phyloP scores from a whole-genome alignment of 306 rosid species.

The Inga laurina region DNA sequence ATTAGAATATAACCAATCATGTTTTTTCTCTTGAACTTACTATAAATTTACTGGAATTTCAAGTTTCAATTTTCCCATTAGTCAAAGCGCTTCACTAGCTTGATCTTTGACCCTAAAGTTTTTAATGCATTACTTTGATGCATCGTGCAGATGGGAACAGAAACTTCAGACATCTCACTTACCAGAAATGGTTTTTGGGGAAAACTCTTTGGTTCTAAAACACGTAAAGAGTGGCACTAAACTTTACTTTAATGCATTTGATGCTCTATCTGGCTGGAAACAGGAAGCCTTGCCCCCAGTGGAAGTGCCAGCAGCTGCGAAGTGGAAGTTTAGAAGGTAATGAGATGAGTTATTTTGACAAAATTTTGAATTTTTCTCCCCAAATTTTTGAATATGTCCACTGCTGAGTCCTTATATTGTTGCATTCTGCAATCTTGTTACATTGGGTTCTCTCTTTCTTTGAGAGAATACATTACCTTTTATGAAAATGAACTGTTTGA shows the following conservation, averaged over 20 bases:
- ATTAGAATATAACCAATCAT: not conserved
- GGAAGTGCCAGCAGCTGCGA: constrained; percentile 96
- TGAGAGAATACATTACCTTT: not conserved
- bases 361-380: not conserved
- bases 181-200: constrained; percentile 99
- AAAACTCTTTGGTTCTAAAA: constrained; percentile 65
- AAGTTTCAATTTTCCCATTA: not conserved
- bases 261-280: constrained; percentile 93
- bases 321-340: constrained; percentile 94
- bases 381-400: not conserved
- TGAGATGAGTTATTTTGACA: constrained; percentile 13
- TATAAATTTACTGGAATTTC: not conserved
- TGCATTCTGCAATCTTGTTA: not conserved
- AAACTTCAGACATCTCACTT: constrained; percentile 81
- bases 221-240: constrained; percentile 69
- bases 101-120: not conserved
- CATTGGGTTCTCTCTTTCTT: constrained; percentile 2
- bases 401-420: not conserved
- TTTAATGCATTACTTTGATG: constrained; percentile 10
- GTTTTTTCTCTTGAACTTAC: not conserved
- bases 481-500: constrained; percentile 14
- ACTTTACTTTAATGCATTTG: constrained; percentile 86
- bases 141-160: constrained; percentile 76
- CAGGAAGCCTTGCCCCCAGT: constrained; percentile 94
- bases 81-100: not conserved